Percentiles rank a stretch among this genome's conserved stretches.
Evolutionary conservation across 2,329 filamentous ascomycete species (phyloP).

Genomic region (Alternaria novae-zelandiae): DNA sequence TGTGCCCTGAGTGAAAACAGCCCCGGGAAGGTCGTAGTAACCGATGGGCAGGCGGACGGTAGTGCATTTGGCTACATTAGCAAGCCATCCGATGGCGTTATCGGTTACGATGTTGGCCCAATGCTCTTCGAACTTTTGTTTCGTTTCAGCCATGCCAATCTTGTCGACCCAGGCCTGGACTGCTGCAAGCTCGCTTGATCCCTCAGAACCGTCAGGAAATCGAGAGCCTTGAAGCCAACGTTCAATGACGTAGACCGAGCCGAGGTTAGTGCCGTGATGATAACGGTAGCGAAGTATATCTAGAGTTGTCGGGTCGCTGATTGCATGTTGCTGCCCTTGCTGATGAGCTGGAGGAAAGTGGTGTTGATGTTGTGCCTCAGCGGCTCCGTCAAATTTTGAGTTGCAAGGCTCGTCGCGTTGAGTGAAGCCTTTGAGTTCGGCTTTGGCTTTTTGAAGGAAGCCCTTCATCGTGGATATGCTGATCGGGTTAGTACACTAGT

Average conservation of each 20-base stretch:
- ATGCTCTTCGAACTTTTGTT: constrained; percentile 59
- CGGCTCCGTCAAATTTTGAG: neutral
- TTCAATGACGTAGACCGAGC: constrained; percentile 66
- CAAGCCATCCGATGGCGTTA: constrained; percentile 61
- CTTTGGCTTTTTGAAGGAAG: constrained; percentile 38
- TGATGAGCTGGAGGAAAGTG: neutral
- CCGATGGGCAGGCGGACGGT: constrained; percentile 67
- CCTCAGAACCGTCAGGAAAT: constrained; percentile 53
- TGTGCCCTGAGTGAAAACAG: constrained; percentile 58
- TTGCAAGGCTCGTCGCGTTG: constrained; percentile 7
- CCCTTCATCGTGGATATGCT: constrained; percentile 29
- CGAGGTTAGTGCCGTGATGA: constrained; percentile 66
- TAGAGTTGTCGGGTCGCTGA: constrained; percentile 47
- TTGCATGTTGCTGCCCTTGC: constrained; percentile 27
- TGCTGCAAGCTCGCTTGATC: constrained; percentile 60
- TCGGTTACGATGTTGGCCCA: constrained; percentile 61
- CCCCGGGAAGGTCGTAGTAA: constrained; percentile 62
- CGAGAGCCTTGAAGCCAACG: constrained; percentile 62
- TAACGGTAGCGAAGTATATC: constrained; percentile 63
- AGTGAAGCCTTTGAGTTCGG: constrained; percentile 23
- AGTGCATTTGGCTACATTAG: constrained; percentile 60
- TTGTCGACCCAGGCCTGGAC: constrained; percentile 56
- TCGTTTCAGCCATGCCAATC: constrained; percentile 57
- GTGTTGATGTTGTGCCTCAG: constrained; percentile 6
- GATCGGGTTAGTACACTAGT: constrained; percentile 10